Evolutionary conservation across 2,329 filamentous ascomycete species (phyloP).

Genomic region (Scorias spongiosa): DNA sequence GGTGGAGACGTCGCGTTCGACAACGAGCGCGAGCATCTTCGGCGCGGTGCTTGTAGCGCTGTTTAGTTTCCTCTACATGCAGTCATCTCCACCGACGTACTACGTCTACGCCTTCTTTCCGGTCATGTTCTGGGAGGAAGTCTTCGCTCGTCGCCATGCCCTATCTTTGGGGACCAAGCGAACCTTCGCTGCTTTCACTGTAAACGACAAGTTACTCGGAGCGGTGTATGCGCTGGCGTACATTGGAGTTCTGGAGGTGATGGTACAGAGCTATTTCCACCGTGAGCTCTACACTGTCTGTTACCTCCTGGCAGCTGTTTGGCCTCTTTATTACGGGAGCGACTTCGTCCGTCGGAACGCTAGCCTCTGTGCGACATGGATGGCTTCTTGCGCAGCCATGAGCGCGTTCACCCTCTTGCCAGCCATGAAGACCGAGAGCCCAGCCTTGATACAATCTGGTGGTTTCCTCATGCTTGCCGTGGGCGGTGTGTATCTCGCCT

Average conservation of each 20-base stretch:
- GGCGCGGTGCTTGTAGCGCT: conserved; percentile 59
- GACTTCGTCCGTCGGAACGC: conserved; percentile 55
- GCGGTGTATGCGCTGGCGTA: conserved; percentile 50
- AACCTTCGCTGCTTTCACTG: conserved; percentile 53
- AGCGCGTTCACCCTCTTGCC: conserved; percentile 80
- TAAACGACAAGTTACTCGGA: conserved; percentile 43
- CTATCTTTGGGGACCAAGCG: conserved; percentile 49
- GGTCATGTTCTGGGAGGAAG: conserved; percentile 91
- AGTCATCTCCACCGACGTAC: conserved; percentile 67
- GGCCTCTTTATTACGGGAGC: conserved; percentile 61
- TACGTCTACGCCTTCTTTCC: conserved; percentile 89
- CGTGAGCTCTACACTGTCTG: conserved; percentile 73
- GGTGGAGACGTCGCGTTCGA: conserved; percentile 47
- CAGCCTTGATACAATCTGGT: conserved; percentile 60
- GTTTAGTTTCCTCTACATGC: conserved; percentile 65
- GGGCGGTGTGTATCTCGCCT: conserved; percentile 63
- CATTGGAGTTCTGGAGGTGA: conserved; percentile 59
- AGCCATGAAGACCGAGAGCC: conserved; percentile 69
- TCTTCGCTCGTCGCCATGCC: conserved; percentile 61
- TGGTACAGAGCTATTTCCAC: conserved; percentile 80
- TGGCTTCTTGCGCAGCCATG: conserved; percentile 63
- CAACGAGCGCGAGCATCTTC: conserved; percentile 48
- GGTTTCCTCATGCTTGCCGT: conserved; percentile 63
- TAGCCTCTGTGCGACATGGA: conserved; percentile 55
- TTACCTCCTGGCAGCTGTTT: conserved; percentile 61